Base-by-base conservation (phyloP, 129 eudicot genomes). In the Escallonia rubra region DNA sequence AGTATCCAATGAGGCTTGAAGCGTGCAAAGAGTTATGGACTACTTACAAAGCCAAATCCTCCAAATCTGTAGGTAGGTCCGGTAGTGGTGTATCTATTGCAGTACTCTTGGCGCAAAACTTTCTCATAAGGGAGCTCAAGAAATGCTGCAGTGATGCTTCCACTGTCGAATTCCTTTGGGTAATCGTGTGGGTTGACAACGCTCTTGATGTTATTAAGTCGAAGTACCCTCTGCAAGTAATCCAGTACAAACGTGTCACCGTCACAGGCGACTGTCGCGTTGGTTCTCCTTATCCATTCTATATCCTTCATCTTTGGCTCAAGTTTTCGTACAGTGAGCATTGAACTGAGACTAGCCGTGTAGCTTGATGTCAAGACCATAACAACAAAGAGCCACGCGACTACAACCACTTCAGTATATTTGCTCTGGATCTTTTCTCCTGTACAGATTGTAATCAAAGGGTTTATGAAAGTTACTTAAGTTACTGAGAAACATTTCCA, bases 41-140 rank as follows among this genome's bases (percentile, higher is more conserved):
- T 14, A 74, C 91, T 85, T 65, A 85, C 91, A 70, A 79, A 81
- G 64, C 85, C 87, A 43, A 79, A 67, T 53, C 87, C 88, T 55
- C 88, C 87, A 59, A 86, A 74, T 60, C 78, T 71, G 73, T 86
- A 82, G 15, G 81, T 79, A 54, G 83, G 77, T n/a, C 79, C 81
- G 50, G 64, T 63, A 1, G 65, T 55, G 0, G 69, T 77, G 59
- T 76, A 86, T 60, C 69, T 41, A n/a, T 73, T 82, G 72, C 85
- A 79, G 64, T 79, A 57, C 69, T 76, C 67, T 14, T 65, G 43
- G 47, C 79, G 66, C 42, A 86, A 82, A 67, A 70, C 68, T 61
- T 71, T 86, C 70, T 73, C 64, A 68, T 82, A 79, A 7, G 91
- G 81, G 68, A 82, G 80, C 69, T 82, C 88, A 48, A 86, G 85